A percentile compares a stretch with the other conserved stretches of the same genome.
Evolutionary conservation across 1,284 basidiomycete genomes (phyloP).

Genomic region (Phellinidium pouzarii): DNA sequence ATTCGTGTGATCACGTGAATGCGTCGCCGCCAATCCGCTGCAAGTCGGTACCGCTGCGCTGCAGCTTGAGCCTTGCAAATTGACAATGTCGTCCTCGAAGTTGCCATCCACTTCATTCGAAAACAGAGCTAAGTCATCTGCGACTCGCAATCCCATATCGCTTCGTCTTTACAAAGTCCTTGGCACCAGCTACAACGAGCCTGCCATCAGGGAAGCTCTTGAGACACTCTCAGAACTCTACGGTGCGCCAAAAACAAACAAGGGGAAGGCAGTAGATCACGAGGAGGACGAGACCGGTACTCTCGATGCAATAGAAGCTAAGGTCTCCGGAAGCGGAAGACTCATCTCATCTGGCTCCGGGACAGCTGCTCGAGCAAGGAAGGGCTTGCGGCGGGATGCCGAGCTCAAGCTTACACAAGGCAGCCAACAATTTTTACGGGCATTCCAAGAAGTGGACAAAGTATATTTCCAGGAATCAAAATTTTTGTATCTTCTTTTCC

Average conservation of each 20-base stretch:
- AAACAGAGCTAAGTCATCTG: neutral
- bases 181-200: slow-evolving; percentile 78
- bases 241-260: slow-evolving; percentile 12
- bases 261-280: slow-evolving; percentile 1
- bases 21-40: too few species aligned
- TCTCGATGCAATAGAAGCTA: slow-evolving; percentile 17
- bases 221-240: slow-evolving; percentile 80
- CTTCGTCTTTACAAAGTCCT: slow-evolving; percentile 86
- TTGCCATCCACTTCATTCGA: slow-evolving; percentile 1
- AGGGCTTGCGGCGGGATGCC: slow-evolving; percentile 77
- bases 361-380: slow-evolving; percentile 63
- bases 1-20: too few species aligned
- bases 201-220: slow-evolving; percentile 73
- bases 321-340: slow-evolving; percentile 14
- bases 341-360: slow-evolving; percentile 35
- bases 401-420: slow-evolving; percentile 76
- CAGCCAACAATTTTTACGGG: slow-evolving; percentile 73
- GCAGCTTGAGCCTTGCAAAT: too few species aligned
- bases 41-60: too few species aligned
- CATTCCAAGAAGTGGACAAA: slow-evolving; percentile 82
- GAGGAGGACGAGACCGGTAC: slow-evolving; percentile 30
- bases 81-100: neutral
- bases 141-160: slow-evolving; percentile 59
- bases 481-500: slow-evolving; percentile 9
- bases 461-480: slow-evolving; percentile 34